Conservation (phyloP, 139 green algal species). For the Chlamydomonas sp. region DNA sequence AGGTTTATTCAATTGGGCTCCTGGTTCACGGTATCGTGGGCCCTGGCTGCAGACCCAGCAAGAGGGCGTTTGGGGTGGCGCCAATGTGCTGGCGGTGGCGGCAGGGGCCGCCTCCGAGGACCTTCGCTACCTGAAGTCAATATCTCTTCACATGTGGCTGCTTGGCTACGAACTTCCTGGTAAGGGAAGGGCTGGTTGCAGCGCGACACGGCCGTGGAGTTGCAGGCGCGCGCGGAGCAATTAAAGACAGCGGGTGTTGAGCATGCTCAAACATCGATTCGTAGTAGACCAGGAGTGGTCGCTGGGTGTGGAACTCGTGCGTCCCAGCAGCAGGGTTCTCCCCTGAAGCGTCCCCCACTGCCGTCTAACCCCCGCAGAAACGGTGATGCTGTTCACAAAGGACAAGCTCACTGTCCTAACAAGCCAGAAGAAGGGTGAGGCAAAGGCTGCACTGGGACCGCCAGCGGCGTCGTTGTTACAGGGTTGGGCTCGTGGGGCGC, state of each 20-base stretch:
- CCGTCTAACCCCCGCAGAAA: conserved; percentile 73
- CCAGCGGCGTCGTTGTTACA: not conserved
- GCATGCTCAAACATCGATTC: not conserved
- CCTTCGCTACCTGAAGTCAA: conserved; percentile 93
- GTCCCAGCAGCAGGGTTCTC: not conserved
- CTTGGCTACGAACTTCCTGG: conserved; percentile 95
- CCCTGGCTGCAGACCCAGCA: conserved; percentile 6
- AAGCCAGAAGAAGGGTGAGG: conserved; percentile 88
- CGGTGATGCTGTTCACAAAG: conserved; percentile 86
- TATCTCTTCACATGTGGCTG: conserved; percentile 92
- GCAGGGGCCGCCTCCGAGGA: conserved; percentile 63
- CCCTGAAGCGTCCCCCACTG: not conserved
- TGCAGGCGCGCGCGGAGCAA: too few relatives aligned
- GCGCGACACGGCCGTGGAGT: not conserved
- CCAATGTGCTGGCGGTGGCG: conserved; percentile 50
- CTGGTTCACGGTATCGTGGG: not conserved
- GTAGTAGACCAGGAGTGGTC: not conserved
- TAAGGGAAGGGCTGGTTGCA: conserved; percentile 28
- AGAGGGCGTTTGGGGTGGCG: conserved; percentile 27
- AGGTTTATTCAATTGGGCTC: not conserved
- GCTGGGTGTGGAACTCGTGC: not conserved
- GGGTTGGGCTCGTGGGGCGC: not conserved
- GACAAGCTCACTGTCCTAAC: conserved; percentile 81
- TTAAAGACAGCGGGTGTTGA: not conserved
- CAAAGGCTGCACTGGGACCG: not conserved